phyloP scores from a whole-genome alignment of 2,329 filamentous ascomycete genomes.

The Capronia coronata region DNA sequence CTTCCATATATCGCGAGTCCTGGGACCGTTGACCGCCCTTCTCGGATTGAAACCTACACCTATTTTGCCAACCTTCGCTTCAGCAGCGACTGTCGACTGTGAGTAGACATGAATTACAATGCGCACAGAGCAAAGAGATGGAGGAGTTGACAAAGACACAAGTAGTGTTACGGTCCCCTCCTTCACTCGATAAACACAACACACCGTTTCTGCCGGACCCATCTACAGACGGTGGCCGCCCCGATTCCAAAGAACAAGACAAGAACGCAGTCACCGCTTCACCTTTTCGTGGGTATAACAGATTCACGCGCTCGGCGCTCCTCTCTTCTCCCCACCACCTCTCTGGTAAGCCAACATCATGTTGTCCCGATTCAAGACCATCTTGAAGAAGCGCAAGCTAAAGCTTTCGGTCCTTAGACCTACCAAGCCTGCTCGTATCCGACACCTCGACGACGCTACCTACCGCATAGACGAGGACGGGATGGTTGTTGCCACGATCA shows the following conservation, averaged over 20 bases:
- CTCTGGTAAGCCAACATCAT: conserved; percentile 15
- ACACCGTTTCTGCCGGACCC: not conserved
- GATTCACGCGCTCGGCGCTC: conserved; percentile 4
- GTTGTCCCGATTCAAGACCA: conserved; percentile 2
- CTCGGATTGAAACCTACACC: not conserved
- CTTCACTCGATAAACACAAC: not conserved
- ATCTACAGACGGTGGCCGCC: not conserved
- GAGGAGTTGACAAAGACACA: conserved; percentile 3
- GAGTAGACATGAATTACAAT: conserved; percentile 4
- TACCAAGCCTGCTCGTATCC: conserved; percentile 7
- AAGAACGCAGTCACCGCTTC: not conserved
- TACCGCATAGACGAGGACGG: conserved; percentile 26
- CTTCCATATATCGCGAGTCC: conserved; percentile 11
- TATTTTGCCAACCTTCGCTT: conserved; percentile 12
- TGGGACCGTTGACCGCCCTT: conserved; percentile 16
- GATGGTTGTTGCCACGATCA: conserved; percentile 60
- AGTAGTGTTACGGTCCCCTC: conserved; percentile 2
- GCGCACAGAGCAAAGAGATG: conserved; percentile 5
- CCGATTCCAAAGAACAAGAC: conserved; percentile 4
- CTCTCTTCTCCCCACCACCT: conserved; percentile 4
- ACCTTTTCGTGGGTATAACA: not conserved
- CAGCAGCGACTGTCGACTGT: conserved; percentile 8
- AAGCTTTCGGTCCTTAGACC: conserved; percentile 9
- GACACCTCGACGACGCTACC: conserved; percentile 13
- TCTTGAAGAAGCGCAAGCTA: conserved; percentile 9